Evolutionary conservation across 108 stramenopile species (phyloP).

Genomic region (Conticribra weissflogii): DNA sequence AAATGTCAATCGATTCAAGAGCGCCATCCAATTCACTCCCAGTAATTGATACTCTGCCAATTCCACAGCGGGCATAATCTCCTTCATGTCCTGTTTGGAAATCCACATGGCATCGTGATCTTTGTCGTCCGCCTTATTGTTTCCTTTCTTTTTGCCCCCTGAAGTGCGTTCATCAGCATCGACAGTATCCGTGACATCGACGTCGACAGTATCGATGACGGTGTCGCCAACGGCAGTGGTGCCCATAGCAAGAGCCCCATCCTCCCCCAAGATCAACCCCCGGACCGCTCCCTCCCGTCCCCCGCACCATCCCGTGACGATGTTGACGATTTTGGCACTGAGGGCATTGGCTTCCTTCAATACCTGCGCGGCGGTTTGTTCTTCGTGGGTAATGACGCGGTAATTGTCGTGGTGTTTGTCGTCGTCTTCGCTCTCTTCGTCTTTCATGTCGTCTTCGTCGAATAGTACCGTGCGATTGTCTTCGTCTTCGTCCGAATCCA

Average conservation of each 20-base stretch:
- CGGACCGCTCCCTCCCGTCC: conserved; percentile 3
- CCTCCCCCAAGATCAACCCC: conserved; percentile 47
- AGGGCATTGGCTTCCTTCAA: conserved; percentile 69
- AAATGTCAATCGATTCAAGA: conserved; percentile 75
- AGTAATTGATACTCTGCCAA: conserved; percentile 83
- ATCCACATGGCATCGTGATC: conserved; percentile 76
- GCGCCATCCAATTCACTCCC: conserved; percentile 89
- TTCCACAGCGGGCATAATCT: conserved; percentile 61
- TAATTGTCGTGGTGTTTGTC: conserved; percentile 35
- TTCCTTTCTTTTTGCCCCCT: conserved; percentile 7
- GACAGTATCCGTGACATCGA: no score
- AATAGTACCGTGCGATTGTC: no score
- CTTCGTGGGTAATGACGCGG: conserved; percentile 49
- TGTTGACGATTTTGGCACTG: conserved; percentile 67
- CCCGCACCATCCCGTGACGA: conserved; percentile 61
- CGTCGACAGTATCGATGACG: no score
- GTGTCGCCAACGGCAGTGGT: no score
- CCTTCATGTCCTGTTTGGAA: conserved; percentile 58
- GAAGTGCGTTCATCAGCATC: no score
- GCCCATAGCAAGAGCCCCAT: no score
- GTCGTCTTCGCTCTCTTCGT: conserved; percentile 57
- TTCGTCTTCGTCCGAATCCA: no score
- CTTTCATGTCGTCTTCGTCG: conserved; percentile 42
- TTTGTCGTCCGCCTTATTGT: conserved; percentile 9
- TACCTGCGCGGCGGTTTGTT: conserved; percentile 63